These are phyloP conservation scores for Calonectria pauciramosa DNA, from an alignment of 2,329 filamentous ascomycete species.

Conservation along the genomic window DNA sequence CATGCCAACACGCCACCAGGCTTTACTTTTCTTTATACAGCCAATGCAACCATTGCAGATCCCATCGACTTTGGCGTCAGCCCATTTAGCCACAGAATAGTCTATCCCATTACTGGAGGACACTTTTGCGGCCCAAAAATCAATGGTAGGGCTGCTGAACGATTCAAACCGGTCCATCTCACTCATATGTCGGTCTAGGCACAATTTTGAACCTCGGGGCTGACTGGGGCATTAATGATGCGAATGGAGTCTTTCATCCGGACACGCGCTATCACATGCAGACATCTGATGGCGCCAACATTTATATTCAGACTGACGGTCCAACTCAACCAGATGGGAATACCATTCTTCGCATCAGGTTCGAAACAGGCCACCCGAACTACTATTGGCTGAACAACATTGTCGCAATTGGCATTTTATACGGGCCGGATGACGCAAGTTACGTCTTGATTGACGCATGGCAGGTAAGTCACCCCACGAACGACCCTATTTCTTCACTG, in stretches of 20 bases:
- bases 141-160: neutral
- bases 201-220: neutral
- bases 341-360: neutral
- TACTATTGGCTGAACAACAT: conserved; percentile 2
- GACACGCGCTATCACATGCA: conserved; percentile 1
- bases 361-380: neutral
- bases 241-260: neutral
- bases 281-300: neutral
- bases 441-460: conserved; percentile 3
- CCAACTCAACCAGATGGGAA: neutral
- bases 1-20: neutral
- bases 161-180: neutral
- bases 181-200: neutral
- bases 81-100: neutral
- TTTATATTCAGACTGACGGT: neutral
- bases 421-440: neutral
- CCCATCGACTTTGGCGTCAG: neutral
- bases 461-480: neutral
- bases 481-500: neutral
- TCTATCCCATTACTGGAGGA: neutral
- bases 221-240: neutral
- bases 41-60: neutral
- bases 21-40: neutral
- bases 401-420: neutral
- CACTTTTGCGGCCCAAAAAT: neutral